Percentiles rank a stretch among this genome's conserved stretches.
These are phyloP conservation scores for Citrus sinensis DNA, from an alignment of 345 rosid genomes.

Conservation along the genomic window DNA sequence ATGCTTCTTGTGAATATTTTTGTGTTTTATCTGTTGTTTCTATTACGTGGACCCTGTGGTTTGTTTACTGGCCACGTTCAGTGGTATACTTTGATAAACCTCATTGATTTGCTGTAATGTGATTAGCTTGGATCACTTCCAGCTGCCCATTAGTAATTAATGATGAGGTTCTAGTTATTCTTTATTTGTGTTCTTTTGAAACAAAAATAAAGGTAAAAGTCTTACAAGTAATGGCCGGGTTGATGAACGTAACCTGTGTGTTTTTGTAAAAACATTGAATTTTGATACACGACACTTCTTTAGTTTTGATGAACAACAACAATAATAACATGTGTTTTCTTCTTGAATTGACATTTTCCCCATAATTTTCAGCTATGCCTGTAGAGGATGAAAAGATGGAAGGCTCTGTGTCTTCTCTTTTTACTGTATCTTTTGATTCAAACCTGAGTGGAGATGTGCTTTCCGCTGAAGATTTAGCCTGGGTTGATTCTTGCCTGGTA, in stretches of 20 bases:
- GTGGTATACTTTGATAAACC: background rate
- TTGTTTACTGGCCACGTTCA: background rate
- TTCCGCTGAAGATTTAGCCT: constrained; percentile 56
- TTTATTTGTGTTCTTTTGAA: background rate
- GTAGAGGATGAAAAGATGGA: constrained; percentile 17
- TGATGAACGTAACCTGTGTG: background rate
- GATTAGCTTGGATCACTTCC: background rate
- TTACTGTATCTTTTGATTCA: constrained; percentile 25
- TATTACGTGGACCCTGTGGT: background rate
- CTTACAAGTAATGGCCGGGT: background rate
- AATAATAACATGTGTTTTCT: background rate
- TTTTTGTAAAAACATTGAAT: background rate
- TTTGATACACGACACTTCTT: background rate
- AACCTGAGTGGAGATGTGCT: constrained; percentile 25
- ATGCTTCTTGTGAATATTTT: background rate
- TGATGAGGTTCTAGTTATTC: background rate
- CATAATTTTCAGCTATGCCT: constrained; percentile 21
- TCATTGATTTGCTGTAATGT: background rate
- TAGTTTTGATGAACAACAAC: background rate
- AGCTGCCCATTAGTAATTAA: background rate
- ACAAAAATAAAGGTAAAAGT: background rate
- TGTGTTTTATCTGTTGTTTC: background rate
- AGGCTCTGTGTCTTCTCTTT: constrained; percentile 20
- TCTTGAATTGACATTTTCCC: constrained; percentile 1
- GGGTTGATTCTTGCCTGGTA: constrained; percentile 71